Evolutionary conservation across 2,329 filamentous ascomycete genomes (phyloP).

Genomic region (Pseudogymnoascus sp.): DNA sequence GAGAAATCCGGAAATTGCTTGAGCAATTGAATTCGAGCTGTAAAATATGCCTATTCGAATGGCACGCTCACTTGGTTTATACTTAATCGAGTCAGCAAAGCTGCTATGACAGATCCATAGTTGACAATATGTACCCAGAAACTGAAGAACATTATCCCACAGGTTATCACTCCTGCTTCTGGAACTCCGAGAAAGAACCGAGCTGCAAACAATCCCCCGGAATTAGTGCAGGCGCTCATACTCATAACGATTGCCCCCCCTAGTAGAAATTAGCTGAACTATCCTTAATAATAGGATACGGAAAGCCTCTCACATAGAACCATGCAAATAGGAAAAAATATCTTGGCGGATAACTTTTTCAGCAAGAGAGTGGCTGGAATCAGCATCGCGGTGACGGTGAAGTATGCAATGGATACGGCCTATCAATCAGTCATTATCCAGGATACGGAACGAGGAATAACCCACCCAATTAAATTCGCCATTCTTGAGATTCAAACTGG

Average conservation of each 20-base stretch:
- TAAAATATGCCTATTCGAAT: constrained; percentile 22
- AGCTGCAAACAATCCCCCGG: constrained; percentile 17
- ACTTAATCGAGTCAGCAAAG: constrained; percentile 7
- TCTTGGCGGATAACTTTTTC: constrained; percentile 20
- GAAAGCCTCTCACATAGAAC: not conserved
- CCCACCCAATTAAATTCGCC: constrained; percentile 20
- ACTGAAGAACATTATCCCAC: constrained; percentile 24
- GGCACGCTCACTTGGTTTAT: constrained; percentile 23
- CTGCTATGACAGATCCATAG: not conserved
- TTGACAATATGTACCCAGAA: constrained; percentile 15
- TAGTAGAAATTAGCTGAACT: not conserved
- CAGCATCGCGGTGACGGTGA: constrained; percentile 18
- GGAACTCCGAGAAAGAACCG: constrained; percentile 21
- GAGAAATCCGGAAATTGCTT: constrained; percentile 20
- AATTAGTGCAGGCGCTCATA: constrained; percentile 14
- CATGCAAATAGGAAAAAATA: constrained; percentile 11
- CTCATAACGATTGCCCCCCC: constrained; percentile 11
- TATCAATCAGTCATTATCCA: not conserved
- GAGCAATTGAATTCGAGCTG: constrained; percentile 20
- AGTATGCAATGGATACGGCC: constrained; percentile 20
- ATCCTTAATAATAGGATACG: not conserved
- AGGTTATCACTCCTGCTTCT: constrained; percentile 21
- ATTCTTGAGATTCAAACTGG: constrained; percentile 15
- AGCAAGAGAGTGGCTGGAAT: constrained; percentile 19
- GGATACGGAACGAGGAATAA: not conserved